phyloP scores from a whole-genome alignment of 2,329 filamentous ascomycete species.

The Kalaharituber pfeilii region DNA sequence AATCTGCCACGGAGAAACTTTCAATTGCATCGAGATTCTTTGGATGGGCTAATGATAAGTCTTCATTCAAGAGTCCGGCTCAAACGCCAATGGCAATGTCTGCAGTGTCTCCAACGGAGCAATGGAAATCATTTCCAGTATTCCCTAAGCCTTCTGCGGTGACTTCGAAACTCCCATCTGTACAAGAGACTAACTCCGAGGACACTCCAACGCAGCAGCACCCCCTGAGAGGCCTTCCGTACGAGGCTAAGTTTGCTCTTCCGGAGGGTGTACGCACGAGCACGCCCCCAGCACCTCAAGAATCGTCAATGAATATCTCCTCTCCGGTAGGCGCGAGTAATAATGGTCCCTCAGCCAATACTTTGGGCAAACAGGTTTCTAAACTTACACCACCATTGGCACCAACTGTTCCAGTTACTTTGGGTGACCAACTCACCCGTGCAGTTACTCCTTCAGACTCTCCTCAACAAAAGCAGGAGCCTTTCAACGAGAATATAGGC shows the following conservation, averaged over 20 bases:
- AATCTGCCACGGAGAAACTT: slow-evolving; percentile 34
- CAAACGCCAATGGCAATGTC: slow-evolving; percentile 78
- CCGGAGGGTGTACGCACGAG: background rate
- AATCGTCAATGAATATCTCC: slow-evolving; percentile 10
- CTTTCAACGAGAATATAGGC: slow-evolving; percentile 50
- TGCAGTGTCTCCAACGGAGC: slow-evolving; percentile 50
- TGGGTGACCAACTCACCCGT: slow-evolving; percentile 11
- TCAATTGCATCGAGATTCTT: slow-evolving; percentile 26
- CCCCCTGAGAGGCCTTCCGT: background rate
- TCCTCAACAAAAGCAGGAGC: slow-evolving; percentile 45
- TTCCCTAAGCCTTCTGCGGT: slow-evolving; percentile 33
- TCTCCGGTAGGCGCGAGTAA: slow-evolving; percentile 10
- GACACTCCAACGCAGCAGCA: slow-evolving; percentile 10
- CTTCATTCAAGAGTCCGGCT: slow-evolving; percentile 51
- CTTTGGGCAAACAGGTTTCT: background rate
- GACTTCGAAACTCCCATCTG: slow-evolving; percentile 47
- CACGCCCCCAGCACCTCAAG: background rate
- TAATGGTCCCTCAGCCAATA: background rate
- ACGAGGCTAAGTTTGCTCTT: background rate
- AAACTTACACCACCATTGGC: slow-evolving; percentile 4
- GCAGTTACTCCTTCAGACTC: slow-evolving; percentile 25
- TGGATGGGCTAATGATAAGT: slow-evolving; percentile 30
- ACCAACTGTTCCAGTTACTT: slow-evolving; percentile 10
- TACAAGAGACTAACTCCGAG: slow-evolving; percentile 42
- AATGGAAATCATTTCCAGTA: slow-evolving; percentile 30